Base-by-base conservation (phyloP, 2,329 filamentous ascomycete genomes). In the Penicillium sp. region DNA sequence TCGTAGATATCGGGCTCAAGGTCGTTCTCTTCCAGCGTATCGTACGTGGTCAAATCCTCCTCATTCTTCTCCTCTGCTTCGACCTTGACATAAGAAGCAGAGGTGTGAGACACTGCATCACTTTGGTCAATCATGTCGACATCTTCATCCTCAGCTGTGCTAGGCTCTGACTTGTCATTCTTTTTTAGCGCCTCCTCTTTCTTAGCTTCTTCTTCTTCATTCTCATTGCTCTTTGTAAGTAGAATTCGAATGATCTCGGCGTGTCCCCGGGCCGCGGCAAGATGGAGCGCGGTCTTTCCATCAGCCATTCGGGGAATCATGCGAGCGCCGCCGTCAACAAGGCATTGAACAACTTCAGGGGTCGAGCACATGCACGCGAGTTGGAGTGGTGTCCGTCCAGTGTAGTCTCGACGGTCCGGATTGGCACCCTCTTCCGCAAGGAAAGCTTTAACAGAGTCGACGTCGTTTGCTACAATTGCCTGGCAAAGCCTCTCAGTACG, bases 1-100 rank as follows among this genome's bases (percentile, higher is more conserved):
- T 93, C 82, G 64, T 86, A 91, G 45, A 90, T 78, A 66, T 95
- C 87, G 1, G 87, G 87, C 19, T 86, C 84, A 9, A 84, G 76
- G 1, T 81, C 75, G 21, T 78, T 72, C 6, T 83, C 69, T 9
- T 70, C 78, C 1, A 75, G 72, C 1, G 76, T 58, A 9, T 66
- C 69, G 1, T 77, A 71, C 28, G 76, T 70, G 1, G 66, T 61
- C 0, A 60, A 57, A 5, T 72, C 64, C 6, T 54, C 26, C 2
- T 72, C 64, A 4, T 54, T 53, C 10, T 72, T 63, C 5, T 54
- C 53, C 12, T 58, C 55, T 1, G 57, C 41, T 41, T 76, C 75
- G 52, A 90, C 70, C 45, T 88, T 85, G 56, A 91, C 78, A 57
- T 87, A 88, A 0, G 86, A 90, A 1, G 81, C 84, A n/a, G 85